phyloP scores from a whole-genome alignment of 805 yeast genomes.

The Candida ficus region DNA sequence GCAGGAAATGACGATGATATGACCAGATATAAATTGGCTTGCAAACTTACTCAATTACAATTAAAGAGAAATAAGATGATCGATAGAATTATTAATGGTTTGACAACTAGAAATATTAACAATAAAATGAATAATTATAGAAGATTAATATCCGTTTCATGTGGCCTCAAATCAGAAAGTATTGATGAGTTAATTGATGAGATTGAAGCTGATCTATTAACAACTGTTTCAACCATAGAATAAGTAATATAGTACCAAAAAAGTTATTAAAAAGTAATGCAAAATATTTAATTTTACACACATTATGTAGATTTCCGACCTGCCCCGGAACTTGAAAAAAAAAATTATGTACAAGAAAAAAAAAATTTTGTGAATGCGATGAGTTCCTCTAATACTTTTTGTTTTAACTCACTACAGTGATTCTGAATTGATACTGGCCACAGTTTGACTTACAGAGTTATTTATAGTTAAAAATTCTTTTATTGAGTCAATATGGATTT shows the following conservation, averaged over 20 bases:
- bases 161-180: slow-evolving; percentile 75
- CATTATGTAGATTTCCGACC: neutral
- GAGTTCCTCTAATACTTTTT: slow-evolving; percentile 5
- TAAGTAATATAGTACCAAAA: too few relatives aligned
- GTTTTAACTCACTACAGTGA: neutral
- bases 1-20: slow-evolving; percentile 4
- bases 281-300: too few relatives aligned
- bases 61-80: slow-evolving; percentile 40
- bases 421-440: neutral
- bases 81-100: slow-evolving; percentile 46
- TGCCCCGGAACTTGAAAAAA: neutral
- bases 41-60: slow-evolving; percentile 50
- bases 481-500: slow-evolving; percentile 37
- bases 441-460: neutral
- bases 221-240: slow-evolving; percentile 12
- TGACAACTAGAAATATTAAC: slow-evolving; percentile 40
- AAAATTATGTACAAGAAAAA: neutral
- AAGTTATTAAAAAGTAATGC: too few relatives aligned
- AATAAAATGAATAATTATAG: slow-evolving; percentile 73
- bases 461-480: neutral
- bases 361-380: slow-evolving; percentile 5
- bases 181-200: slow-evolving; percentile 80
- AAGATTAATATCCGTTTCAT: slow-evolving; percentile 66
- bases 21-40: slow-evolving; percentile 25
- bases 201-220: slow-evolving; percentile 43